Conservation (phyloP, 208 protist genomes). For the Leishmania braziliensis region DNA sequence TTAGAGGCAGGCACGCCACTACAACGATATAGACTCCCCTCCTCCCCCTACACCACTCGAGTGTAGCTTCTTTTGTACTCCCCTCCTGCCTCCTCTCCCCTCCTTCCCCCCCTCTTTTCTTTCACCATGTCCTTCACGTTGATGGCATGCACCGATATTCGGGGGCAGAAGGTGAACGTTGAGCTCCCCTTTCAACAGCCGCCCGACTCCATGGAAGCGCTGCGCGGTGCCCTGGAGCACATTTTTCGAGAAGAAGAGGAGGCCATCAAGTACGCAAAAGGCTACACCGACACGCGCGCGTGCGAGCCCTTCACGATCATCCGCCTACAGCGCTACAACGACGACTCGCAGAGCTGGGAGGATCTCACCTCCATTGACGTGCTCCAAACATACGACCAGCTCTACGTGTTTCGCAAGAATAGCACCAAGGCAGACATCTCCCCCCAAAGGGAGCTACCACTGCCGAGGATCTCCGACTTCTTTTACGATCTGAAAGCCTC, state of each 20-base stretch:
- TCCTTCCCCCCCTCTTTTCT: neutral
- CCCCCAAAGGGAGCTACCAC: conserved; percentile 67
- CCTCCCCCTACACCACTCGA: neutral
- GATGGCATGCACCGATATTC: conserved; percentile 75
- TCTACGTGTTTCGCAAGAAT: conserved; percentile 84
- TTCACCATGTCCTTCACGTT: conserved; percentile 52
- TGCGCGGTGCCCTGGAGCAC: conserved; percentile 57
- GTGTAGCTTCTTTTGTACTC: neutral
- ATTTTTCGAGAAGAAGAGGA: conserved; percentile 72
- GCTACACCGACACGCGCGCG: conserved; percentile 41
- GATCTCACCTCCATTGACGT: conserved; percentile 42
- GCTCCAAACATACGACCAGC: conserved; percentile 74
- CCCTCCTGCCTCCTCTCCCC: neutral
- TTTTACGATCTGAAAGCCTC: conserved; percentile 25
- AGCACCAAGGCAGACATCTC: conserved; percentile 79
- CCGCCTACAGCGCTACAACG: conserved; percentile 70
- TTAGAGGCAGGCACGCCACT: neutral
- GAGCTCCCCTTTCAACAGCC: conserved; percentile 67
- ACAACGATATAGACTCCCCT: neutral
- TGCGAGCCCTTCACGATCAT: conserved; percentile 80
- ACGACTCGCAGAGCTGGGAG: conserved; percentile 68
- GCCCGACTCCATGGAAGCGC: conserved; percentile 48
- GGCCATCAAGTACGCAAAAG: conserved; percentile 44
- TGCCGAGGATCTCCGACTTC: conserved; percentile 49
- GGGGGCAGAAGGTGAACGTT: conserved; percentile 75